Percentiles rank a stretch among this genome's conserved stretches.
Conservation (phyloP, 441 rosid species). For the Hura crepitans region DNA sequence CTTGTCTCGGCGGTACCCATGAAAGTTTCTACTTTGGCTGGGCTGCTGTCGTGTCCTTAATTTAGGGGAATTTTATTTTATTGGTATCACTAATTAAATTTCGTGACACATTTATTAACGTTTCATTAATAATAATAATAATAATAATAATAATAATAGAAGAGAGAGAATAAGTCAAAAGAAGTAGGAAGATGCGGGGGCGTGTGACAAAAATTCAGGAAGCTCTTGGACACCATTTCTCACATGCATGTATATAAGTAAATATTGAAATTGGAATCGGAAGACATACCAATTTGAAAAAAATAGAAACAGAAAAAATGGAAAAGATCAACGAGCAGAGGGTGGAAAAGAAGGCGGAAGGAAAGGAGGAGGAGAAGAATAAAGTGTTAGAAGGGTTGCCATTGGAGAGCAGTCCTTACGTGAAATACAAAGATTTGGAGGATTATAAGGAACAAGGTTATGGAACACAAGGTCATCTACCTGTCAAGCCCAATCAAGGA, state of each 20-base stretch:
- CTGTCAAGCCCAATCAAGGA: slow-evolving; percentile 1
- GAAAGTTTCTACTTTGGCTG: no score
- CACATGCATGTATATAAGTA: neutral
- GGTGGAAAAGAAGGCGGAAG: neutral
- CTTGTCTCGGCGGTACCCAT: no score
- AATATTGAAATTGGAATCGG: no score
- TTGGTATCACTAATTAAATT: no score
- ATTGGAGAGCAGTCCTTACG: neutral
- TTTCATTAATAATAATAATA: no score
- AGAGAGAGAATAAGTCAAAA: neutral
- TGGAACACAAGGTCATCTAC: neutral
- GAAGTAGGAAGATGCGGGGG: neutral
- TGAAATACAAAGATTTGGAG: neutral
- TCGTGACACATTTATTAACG: no score
- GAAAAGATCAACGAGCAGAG: neutral
- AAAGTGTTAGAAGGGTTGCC: neutral
- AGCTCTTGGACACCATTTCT: neutral
- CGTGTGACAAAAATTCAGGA: neutral
- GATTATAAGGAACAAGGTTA: neutral
- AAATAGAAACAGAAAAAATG: neutral
- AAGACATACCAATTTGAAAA: neutral
- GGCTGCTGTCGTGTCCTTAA: no score
- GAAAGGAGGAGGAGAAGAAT: neutral
- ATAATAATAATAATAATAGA: no score
- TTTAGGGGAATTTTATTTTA: no score